A percentile compares a stretch with the other conserved stretches of the same genome.
phyloP scores from a whole-genome alignment of 257 asterid genomes.

The Scutellaria minor region DNA sequence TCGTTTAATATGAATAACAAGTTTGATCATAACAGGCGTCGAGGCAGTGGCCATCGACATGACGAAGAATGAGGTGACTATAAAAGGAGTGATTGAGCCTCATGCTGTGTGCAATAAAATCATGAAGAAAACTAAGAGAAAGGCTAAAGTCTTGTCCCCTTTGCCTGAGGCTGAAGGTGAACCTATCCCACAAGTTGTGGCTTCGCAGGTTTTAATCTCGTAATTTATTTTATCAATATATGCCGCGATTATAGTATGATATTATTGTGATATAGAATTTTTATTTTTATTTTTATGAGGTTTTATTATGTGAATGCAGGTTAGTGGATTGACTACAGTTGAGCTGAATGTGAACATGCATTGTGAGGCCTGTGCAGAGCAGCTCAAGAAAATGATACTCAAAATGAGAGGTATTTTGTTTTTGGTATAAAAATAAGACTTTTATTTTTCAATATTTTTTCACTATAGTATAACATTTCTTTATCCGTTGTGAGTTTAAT shows the following conservation, averaged over 20 bases:
- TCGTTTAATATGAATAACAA: too few species aligned
- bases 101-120: conserved; percentile 69
- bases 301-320: conserved; percentile 42
- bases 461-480: too few species aligned
- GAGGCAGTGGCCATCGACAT: conserved; percentile 68
- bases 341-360: conserved; percentile 87
- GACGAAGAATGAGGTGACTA: conserved; percentile 71
- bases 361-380: conserved; percentile 85
- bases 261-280: background rate
- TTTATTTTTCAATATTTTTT: too few species aligned
- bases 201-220: conserved; percentile 62
- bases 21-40: conserved; percentile 51
- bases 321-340: conserved; percentile 60
- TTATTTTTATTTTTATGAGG: background rate
- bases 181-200: conserved; percentile 75
- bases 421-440: too few species aligned
- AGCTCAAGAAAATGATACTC: conserved; percentile 83
- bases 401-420: conserved; percentile 74
- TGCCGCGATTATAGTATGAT: background rate
- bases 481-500: too few species aligned
- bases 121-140: conserved; percentile 67
- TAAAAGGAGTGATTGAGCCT: conserved; percentile 81
- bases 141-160: conserved; percentile 71
- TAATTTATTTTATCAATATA: background rate
- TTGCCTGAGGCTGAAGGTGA: conserved; percentile 68